phyloP scores from a whole-genome alignment of 495 filamentous ascomycete species.

The Tuber umbilicatum region DNA sequence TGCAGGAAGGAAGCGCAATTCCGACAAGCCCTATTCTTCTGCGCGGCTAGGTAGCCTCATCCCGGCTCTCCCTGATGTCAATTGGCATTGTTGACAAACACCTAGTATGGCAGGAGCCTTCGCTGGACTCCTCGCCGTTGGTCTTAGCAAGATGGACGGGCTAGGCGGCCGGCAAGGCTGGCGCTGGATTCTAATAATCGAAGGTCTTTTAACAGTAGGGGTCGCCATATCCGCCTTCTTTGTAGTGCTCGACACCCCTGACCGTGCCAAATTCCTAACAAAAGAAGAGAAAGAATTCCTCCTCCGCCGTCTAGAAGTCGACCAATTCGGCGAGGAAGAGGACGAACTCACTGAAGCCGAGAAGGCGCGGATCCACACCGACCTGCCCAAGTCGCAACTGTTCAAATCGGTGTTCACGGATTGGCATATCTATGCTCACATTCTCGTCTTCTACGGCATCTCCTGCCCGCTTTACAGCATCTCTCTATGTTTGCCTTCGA shows the following conservation, averaged over 20 bases:
- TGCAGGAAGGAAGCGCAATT: constrained; percentile 57
- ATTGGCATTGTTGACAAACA: constrained; percentile 36
- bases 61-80: background rate
- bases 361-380: constrained; percentile 45
- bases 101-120: constrained; percentile 60
- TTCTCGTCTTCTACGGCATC: constrained; percentile 56
- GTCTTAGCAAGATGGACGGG: constrained; percentile 59
- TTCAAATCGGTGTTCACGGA: constrained; percentile 60
- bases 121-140: constrained; percentile 59
- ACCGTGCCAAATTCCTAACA: constrained; percentile 49
- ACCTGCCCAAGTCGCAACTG: constrained; percentile 53
- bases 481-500: constrained; percentile 63
- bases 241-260: constrained; percentile 55
- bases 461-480: constrained; percentile 67
- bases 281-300: constrained; percentile 48
- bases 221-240: constrained; percentile 49
- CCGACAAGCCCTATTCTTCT: constrained; percentile 50
- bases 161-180: constrained; percentile 59
- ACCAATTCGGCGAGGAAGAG: constrained; percentile 42
- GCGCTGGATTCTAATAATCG: constrained; percentile 69
- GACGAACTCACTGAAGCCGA: constrained; percentile 21
- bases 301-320: constrained; percentile 45
- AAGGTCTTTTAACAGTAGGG: constrained; percentile 52
- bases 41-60: constrained; percentile 26
- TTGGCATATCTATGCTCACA: constrained; percentile 65